Percentiles rank a stretch among this genome's conserved stretches.
Conservation (phyloP, 164 flowering plant genomes). For the Taxillus chinensis region DNA sequence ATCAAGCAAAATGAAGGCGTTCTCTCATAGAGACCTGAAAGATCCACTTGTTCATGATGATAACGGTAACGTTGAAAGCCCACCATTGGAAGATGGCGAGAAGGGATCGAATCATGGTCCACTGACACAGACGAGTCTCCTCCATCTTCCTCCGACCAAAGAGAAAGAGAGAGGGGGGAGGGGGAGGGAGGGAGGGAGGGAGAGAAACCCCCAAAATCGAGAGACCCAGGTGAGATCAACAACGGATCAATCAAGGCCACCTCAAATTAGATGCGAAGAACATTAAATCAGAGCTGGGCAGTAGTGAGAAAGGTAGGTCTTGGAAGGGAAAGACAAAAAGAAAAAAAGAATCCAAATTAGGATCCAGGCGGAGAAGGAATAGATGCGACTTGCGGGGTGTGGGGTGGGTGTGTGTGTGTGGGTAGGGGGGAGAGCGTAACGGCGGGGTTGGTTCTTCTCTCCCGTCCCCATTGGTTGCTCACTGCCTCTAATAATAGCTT, state of each 20-base stretch:
- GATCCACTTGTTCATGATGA: slow-evolving; percentile 99
- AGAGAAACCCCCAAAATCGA: too few relatives aligned
- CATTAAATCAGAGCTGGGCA: too few relatives aligned
- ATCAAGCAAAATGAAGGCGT: neutral
- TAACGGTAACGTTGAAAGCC: slow-evolving; percentile 93
- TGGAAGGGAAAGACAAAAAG: too few relatives aligned
- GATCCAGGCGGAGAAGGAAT: neutral
- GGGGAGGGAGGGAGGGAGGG: neutral
- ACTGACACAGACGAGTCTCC: slow-evolving; percentile 46
- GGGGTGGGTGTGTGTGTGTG: neutral
- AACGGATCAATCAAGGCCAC: too few relatives aligned
- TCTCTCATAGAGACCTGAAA: slow-evolving; percentile 81
- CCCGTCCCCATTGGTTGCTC: slow-evolving; percentile 9
- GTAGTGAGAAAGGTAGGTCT: too few relatives aligned
- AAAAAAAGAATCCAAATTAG: neutral
- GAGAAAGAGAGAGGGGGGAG: neutral
- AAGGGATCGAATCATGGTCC: slow-evolving; percentile 70
- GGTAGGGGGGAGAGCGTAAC: slow-evolving; percentile 11
- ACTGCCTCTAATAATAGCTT: neutral
- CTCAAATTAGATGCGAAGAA: too few relatives aligned
- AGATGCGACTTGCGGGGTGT: neutral
- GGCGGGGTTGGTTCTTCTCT: slow-evolving; percentile 10
- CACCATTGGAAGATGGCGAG: slow-evolving; percentile 95
- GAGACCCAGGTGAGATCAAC: too few relatives aligned
- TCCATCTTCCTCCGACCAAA: slow-evolving; percentile 44